Base-by-base conservation (phyloP, 2,329 filamentous ascomycete species). In the Myriosclerotinia scirpicola region DNA sequence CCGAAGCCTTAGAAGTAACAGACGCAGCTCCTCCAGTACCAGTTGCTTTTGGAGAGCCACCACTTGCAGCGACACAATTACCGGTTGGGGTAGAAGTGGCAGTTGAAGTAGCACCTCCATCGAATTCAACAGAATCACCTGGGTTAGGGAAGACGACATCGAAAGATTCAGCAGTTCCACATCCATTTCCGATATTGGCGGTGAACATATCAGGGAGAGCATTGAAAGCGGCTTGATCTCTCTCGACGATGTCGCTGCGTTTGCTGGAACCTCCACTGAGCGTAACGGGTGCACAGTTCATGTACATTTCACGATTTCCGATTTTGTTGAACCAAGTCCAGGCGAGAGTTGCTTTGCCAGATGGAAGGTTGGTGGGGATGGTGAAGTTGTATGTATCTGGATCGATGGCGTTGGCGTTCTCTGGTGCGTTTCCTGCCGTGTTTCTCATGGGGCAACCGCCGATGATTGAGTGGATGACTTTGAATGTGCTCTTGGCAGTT, bases 281-380 rank as follows among this genome's bases (percentile, higher is more conserved):
- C 0, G 82, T 84, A 58, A 96, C 78, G 0, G 91, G 87, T 0
- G 90, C 92, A 73, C 94, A 99, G 84, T 97, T 96, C 93, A 97
- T 96, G 83, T 98, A 97, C 84, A 97, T 92, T 77, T 98, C 95
- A 0, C 93, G 89, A 81, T 97, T 97, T 3, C 95, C 95, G 12
- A 96, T 75, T 68, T 90, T 90, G 82, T 98, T 98, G 79, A 96
- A 87, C 95, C 95, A 98, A 0, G 92, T 92, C 93, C 93, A 98
- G 0, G 92, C 92, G 6, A 98, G 82, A 0, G 88, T 91, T 36
- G 90, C 93, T 52, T 93, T 84, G 5, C 94, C 95, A 1, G 88
- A 80, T 11, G 88, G 86, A 56, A 97, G 83, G 30, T 88, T 85
- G 0, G 83, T 77, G 0, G 93, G 94, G 7, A 97, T 86, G 0